A percentile compares a stretch with the other conserved stretches of the same genome.
phyloP scores from a whole-genome alignment of 2,329 filamentous ascomycete genomes.

The Fonsecaea multimorphosa region DNA sequence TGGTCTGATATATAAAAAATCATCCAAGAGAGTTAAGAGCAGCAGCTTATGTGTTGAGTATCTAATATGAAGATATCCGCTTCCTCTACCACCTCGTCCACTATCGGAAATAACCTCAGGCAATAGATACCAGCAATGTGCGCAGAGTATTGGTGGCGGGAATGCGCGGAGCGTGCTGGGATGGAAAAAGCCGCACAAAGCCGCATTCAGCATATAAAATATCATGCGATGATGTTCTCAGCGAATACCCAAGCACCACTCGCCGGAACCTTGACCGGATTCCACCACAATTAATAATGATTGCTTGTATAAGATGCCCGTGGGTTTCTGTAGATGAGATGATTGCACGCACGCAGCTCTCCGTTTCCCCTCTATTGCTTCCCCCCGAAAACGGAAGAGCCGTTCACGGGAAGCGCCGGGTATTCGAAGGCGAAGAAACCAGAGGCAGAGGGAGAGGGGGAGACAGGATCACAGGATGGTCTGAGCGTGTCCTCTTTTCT shows the following conservation, averaged over 20 bases:
- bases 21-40: background rate
- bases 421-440: background rate
- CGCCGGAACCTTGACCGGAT: constrained; percentile 2
- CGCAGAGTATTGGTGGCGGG: constrained; percentile 26
- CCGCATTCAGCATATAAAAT: constrained; percentile 10
- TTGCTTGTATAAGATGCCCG: constrained; percentile 12
- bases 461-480: constrained; percentile 8
- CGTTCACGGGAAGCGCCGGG: constrained; percentile 23
- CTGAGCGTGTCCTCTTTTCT: constrained; percentile 6
- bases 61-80: background rate
- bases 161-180: constrained; percentile 12
- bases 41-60: constrained; percentile 11
- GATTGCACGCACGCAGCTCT: constrained; percentile 3
- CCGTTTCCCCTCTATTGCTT: constrained; percentile 1
- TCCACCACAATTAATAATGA: constrained; percentile 1
- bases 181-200: constrained; percentile 13
- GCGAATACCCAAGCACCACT: background rate
- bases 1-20: background rate
- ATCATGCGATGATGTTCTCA: constrained; percentile 13
- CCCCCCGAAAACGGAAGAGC: constrained; percentile 19
- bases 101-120: background rate
- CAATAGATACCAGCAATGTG: constrained; percentile 15
- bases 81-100: background rate
- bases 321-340: background rate
- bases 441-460: background rate